Percentiles rank a stretch among this genome's conserved stretches.
These are phyloP conservation scores for Lactifluus hygrophoroides DNA, from an alignment of 768 basidiomycete species.

Conservation along the genomic window DNA sequence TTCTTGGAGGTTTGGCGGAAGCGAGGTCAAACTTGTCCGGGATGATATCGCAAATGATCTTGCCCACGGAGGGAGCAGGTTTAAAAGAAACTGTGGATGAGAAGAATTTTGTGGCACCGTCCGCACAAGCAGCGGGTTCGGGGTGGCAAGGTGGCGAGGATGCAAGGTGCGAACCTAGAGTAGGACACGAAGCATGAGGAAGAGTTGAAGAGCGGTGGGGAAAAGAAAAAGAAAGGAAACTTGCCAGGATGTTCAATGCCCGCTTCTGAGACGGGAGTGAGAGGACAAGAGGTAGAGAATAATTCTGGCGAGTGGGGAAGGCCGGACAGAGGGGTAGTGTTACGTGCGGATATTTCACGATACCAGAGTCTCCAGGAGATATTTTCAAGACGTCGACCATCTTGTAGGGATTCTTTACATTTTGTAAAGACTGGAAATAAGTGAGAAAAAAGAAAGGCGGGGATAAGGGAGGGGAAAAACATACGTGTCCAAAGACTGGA, in stretches of 20 bases:
- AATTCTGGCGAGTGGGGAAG: conserved; percentile 24
- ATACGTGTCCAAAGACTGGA: conserved; percentile 61
- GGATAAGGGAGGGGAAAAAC: conserved; percentile 21
- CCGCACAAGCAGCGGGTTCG: neutral
- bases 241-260: neutral
- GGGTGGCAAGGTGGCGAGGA: neutral
- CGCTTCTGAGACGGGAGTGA: conserved; percentile 17
- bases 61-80: conserved; percentile 31
- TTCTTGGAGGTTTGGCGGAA: conserved; percentile 20
- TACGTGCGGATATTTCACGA: conserved; percentile 43
- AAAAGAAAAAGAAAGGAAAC: neutral
- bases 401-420: conserved; percentile 68
- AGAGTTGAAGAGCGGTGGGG: neutral
- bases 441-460: neutral
- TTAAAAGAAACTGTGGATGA: conserved; percentile 18
- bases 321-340: conserved; percentile 23
- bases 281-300: neutral
- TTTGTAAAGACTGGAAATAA: conserved; percentile 63
- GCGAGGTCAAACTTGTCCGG: conserved; percentile 32
- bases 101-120: neutral
- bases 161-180: neutral
- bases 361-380: conserved; percentile 84
- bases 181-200: neutral
- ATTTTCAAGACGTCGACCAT: conserved; percentile 79
- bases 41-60: conserved; percentile 52